A percentile compares a stretch with the other conserved stretches of the same genome.
Evolutionary conservation across 1,284 basidiomycete genomes (phyloP).

Genomic region (Cutaneotrichosporon arboriforme): DNA sequence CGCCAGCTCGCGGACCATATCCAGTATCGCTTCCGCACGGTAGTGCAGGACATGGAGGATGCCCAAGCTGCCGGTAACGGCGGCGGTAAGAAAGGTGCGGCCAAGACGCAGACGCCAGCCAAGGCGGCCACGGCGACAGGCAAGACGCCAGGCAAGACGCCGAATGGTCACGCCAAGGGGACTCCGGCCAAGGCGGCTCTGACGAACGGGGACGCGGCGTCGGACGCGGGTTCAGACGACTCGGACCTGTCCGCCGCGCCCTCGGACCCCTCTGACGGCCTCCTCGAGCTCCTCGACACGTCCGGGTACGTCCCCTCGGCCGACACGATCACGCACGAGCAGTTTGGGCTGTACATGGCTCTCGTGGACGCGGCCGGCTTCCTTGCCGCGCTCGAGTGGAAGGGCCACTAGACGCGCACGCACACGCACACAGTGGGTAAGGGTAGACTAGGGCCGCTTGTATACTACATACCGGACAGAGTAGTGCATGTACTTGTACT

Average conservation of each 20-base stretch:
- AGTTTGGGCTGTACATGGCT: constrained; percentile 6
- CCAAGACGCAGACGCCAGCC: constrained; percentile 4
- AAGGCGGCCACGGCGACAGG: background rate
- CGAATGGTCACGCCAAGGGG: constrained; percentile 1
- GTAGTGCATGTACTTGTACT: too few species aligned
- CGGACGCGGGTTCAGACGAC: constrained; percentile 6
- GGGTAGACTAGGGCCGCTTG: too few species aligned
- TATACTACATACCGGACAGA: too few species aligned
- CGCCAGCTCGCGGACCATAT: constrained; percentile 25
- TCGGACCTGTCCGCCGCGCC: constrained; percentile 22
- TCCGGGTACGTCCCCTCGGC: constrained; percentile 15
- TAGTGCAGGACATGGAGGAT: constrained; percentile 8
- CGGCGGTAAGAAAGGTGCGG: too few species aligned
- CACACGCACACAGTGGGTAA: background rate
- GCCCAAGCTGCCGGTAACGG: background rate
- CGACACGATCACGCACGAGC: constrained; percentile 5
- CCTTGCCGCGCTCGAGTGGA: constrained; percentile 37
- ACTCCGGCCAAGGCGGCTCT: background rate
- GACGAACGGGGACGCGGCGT: background rate
- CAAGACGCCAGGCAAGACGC: constrained; percentile 7
- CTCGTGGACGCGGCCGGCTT: constrained; percentile 21
- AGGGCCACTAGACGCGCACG: constrained; percentile 13
- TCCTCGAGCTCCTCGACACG: constrained; percentile 21
- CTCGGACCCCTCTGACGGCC: constrained; percentile 8
- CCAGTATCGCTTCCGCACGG: constrained; percentile 17